Conservation (phyloP, 352 stramenopile genomes). For the Aphanomyces euteiches region DNA sequence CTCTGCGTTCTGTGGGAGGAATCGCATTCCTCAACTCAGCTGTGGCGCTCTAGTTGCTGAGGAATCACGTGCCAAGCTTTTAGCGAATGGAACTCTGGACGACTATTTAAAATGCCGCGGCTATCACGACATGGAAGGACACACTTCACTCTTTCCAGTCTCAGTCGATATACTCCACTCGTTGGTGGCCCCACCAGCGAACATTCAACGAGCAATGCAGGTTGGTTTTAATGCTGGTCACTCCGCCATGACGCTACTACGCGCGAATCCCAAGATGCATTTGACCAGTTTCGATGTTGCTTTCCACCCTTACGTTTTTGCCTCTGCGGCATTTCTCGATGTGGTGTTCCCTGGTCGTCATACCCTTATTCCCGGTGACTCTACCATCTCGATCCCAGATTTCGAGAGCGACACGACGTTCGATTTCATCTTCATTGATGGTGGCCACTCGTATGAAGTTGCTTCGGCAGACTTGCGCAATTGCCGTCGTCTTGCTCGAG, state of each 20-base stretch:
- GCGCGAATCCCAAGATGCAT: slow-evolving; percentile 4
- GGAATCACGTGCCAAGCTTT: slow-evolving; percentile 3
- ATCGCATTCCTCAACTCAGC: neutral
- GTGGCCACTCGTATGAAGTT: slow-evolving; percentile 4
- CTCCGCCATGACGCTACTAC: slow-evolving; percentile 9
- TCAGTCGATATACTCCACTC: slow-evolving; percentile 6
- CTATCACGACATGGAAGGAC: neutral
- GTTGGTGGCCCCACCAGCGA: neutral
- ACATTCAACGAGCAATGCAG: slow-evolving; percentile 3
- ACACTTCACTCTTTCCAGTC: slow-evolving; percentile 13
- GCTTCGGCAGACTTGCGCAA: slow-evolving; percentile 4
- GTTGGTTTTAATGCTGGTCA: slow-evolving; percentile 17
- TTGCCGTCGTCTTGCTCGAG: neutral
- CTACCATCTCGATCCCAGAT: neutral
- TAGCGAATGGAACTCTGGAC: neutral
- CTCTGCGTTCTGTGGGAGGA: neutral
- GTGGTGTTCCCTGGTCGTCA: slow-evolving; percentile 8
- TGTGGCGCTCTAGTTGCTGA: neutral
- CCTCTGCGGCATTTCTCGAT: slow-evolving; percentile 3
- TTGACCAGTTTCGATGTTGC: slow-evolving; percentile 10
- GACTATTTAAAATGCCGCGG: slow-evolving; percentile 8
- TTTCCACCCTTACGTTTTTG: slow-evolving; percentile 1
- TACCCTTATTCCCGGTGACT: slow-evolving; percentile 2
- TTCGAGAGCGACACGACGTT: neutral
- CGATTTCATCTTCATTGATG: slow-evolving; percentile 18